A percentile compares a stretch with the other conserved stretches of the same genome.
These are phyloP conservation scores for Colletotrichum sp. DNA, from an alignment of 2,329 filamentous ascomycete species.

Conservation along the genomic window DNA sequence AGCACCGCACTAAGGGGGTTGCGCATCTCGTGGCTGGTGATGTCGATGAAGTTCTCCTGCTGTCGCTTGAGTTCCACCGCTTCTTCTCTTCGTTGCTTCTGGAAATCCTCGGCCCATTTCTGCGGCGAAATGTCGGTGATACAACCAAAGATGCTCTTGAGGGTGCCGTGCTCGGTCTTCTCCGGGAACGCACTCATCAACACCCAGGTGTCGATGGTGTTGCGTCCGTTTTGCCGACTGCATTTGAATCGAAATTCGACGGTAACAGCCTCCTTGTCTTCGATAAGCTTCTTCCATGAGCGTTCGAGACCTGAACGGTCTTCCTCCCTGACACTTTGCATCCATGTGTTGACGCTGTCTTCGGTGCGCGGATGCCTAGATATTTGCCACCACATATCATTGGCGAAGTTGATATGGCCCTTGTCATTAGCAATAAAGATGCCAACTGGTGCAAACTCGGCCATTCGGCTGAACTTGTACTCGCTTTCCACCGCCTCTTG, in stretches of 20 bases:
- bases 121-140: conserved; percentile 87
- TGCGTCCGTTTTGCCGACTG: conserved; percentile 64
- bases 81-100: conserved; percentile 78
- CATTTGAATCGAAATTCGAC: conserved; percentile 79
- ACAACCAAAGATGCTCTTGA: conserved; percentile 80
- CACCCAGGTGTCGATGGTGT: conserved; percentile 74
- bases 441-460: conserved; percentile 82
- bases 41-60: conserved; percentile 75
- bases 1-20: conserved; percentile 78
- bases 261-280: conserved; percentile 67
- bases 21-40: conserved; percentile 77
- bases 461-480: conserved; percentile 82
- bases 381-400: conserved; percentile 79
- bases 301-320: conserved; percentile 64
- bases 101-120: conserved; percentile 83
- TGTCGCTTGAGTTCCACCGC: conserved; percentile 80
- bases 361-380: conserved; percentile 67
- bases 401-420: conserved; percentile 79
- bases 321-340: conserved; percentile 72
- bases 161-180: conserved; percentile 63
- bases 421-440: conserved; percentile 81
- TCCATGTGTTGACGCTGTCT: conserved; percentile 69
- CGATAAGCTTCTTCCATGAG: conserved; percentile 67
- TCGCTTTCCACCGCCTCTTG: conserved; percentile 71
- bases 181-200: conserved; percentile 80